A percentile compares a stretch with the other conserved stretches of the same genome.
These are phyloP conservation scores for Tetracladium setigerum DNA, from an alignment of 495 filamentous ascomycete species.

Conservation along the genomic window DNA sequence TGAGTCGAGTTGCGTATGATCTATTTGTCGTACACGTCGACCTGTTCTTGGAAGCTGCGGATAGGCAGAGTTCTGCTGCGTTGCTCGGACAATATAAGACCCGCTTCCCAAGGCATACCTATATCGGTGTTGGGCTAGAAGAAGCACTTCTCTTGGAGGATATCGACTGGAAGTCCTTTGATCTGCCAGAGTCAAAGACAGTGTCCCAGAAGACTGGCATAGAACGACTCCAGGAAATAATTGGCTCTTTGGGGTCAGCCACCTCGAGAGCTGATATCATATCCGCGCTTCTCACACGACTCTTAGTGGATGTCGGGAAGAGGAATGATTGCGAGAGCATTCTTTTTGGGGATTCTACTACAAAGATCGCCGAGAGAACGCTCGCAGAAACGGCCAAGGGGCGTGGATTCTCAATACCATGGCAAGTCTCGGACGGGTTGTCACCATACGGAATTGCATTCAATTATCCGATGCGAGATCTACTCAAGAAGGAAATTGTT, in stretches of 20 bases:
- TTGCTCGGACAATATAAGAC: constrained; percentile 25
- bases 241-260: constrained; percentile 54
- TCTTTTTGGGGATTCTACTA: constrained; percentile 81
- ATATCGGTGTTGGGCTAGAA: constrained; percentile 47
- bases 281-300: constrained; percentile 55
- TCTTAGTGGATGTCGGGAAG: constrained; percentile 59
- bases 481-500: constrained; percentile 71
- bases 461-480: constrained; percentile 71
- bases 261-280: constrained; percentile 73
- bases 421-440: constrained; percentile 68
- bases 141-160: constrained; percentile 37
- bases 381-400: constrained; percentile 87
- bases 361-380: constrained; percentile 76
- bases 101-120: constrained; percentile 53
- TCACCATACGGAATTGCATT: constrained; percentile 51
- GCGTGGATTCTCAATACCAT: constrained; percentile 72
- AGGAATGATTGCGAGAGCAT: constrained; percentile 54
- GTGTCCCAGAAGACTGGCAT: constrained; percentile 26
- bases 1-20: constrained; percentile 51
- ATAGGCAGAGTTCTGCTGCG: constrained; percentile 10
- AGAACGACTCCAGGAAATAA: constrained; percentile 42
- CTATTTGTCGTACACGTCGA: constrained; percentile 49
- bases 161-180: constrained; percentile 34
- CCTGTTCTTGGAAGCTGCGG: constrained; percentile 15
- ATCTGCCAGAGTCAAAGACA: constrained; percentile 20